These are phyloP conservation scores for cucumber (Cucumis sativus) DNA, from an alignment of 306 rosid species.

Conservation along the genomic window DNA sequence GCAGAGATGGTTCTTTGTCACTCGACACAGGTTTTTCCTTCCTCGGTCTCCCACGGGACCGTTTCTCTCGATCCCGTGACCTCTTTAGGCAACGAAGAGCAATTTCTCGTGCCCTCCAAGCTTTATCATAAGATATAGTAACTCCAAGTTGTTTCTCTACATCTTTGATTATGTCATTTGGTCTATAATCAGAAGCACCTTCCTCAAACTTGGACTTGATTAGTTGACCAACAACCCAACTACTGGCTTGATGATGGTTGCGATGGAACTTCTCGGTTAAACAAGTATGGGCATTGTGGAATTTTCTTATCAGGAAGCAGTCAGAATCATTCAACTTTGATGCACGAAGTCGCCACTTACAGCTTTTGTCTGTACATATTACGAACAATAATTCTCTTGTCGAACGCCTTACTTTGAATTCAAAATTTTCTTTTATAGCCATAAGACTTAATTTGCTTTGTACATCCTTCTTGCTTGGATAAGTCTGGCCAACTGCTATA, in stretches of 20 bases:
- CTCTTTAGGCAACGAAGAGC: conserved; percentile 4
- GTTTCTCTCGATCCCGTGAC: not conserved
- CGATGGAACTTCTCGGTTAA: not conserved
- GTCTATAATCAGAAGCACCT: conserved; percentile 1
- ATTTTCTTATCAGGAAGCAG: conserved; percentile 11
- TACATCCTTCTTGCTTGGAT: conserved; percentile 9
- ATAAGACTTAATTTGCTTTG: conserved; percentile 10
- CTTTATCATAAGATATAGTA: conserved; percentile 14
- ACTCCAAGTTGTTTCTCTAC: conserved; percentile 10
- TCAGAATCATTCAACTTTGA: not conserved
- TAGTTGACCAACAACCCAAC: conserved; percentile 16
- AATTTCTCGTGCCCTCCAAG: conserved; percentile 15
- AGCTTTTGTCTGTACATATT: conserved; percentile 9
- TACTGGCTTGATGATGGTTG: conserved; percentile 20
- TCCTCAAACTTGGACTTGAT: conserved; percentile 13
- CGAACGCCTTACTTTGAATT: conserved; percentile 6
- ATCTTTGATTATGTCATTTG: conserved; percentile 20
- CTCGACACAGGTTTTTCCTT: not conserved
- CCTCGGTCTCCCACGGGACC: conserved; percentile 4
- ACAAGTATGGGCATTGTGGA: conserved; percentile 12
- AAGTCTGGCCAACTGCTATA: conserved; percentile 4
- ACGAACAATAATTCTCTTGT: conserved; percentile 4
- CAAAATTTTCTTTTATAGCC: conserved; percentile 6
- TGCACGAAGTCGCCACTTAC: conserved; percentile 16
- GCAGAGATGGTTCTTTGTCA: not conserved